These are phyloP conservation scores for Talaromyces islandicus DNA, from an alignment of 2,329 filamentous ascomycete genomes.

Conservation along the genomic window DNA sequence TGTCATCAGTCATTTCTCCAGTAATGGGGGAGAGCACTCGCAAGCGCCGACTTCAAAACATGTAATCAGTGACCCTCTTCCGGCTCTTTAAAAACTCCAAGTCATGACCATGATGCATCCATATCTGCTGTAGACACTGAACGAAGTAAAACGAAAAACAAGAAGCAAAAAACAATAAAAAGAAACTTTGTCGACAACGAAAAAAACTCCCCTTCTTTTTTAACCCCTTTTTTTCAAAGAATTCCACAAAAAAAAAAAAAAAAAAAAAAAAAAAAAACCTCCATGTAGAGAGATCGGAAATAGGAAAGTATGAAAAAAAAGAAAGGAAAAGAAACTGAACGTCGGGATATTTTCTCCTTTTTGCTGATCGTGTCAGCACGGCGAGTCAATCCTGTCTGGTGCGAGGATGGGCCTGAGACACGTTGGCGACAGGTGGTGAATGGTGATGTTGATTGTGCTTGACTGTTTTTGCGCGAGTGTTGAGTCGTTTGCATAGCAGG, in stretches of 20 bases:
- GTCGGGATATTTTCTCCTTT: not conserved
- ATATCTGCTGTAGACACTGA: not conserved
- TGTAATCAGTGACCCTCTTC: not conserved
- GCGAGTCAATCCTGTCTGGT: not conserved
- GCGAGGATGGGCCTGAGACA: not conserved
- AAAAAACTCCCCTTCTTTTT: not conserved
- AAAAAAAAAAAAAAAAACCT: not conserved
- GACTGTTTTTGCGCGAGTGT: not conserved
- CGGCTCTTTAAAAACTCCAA: not conserved
- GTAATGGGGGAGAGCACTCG: not conserved
- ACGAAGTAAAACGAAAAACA: not conserved
- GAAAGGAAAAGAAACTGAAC: not conserved
- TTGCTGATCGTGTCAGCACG: not conserved
- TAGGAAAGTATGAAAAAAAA: not conserved
- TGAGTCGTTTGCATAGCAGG: not conserved
- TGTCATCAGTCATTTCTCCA: not conserved
- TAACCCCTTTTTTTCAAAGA: not conserved
- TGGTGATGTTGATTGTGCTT: not conserved
- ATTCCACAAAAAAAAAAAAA: not conserved
- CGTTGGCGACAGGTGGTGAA: not conserved
- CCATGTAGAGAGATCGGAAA: not conserved
- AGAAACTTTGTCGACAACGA: not conserved
- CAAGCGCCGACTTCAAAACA: not conserved
- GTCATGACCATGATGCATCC: not conserved
- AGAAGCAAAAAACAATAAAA: not conserved